Evolutionary conservation across 441 rosid species (phyloP), one percentile per base, ranked within the genome.

Genomic region (Pelargonium myrrhifolium): DNA sequence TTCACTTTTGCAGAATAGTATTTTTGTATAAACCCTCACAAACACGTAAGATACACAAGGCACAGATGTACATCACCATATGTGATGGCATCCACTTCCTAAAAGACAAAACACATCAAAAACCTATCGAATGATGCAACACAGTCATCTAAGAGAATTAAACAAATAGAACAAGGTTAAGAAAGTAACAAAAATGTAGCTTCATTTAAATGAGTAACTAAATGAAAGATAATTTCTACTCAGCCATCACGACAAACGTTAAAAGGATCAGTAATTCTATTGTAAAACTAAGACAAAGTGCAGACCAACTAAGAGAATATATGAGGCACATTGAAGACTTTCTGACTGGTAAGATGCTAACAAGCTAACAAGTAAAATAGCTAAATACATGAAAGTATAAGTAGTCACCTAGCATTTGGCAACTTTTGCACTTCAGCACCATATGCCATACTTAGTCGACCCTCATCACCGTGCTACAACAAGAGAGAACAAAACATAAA

Each of bases 401-500:
- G 74, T 64, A 71, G 77, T 81, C 91, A 93, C 99, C 99, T 93
- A 83, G 87, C 93, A 78, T 85, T 73, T 73, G 89, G 87, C 83
- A 91, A 83, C 89, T 76, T 91, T 70, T 82, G 82, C 85, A 85
- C 79, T 82, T 93, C 93, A 45, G 84, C 78, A 68, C 93, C 91
- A 81, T 82, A 93, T 68, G 93, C 93, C 6, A 84, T 80, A 76
- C 89, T 84, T 77, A 93, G 71, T 69, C 75, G 83, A 78, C 99
- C 99, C 84, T 93, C 99, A 77, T 79, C 95, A 74, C 99, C 99
- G 74, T 86, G 88, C 99, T 93, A 76, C 74, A 74, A 67, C 39
- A 58, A 21, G 63, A 75, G 74, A 72, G 75, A 75, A 65, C 5
- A 45, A 60, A 10, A 60, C 40, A 49, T 64, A 31, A 76, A 72